Evolutionary conservation across 495 filamentous ascomycete species (phyloP), one percentile per base, ranked within the genome.

Genomic region (Xylaria bambusicola): DNA sequence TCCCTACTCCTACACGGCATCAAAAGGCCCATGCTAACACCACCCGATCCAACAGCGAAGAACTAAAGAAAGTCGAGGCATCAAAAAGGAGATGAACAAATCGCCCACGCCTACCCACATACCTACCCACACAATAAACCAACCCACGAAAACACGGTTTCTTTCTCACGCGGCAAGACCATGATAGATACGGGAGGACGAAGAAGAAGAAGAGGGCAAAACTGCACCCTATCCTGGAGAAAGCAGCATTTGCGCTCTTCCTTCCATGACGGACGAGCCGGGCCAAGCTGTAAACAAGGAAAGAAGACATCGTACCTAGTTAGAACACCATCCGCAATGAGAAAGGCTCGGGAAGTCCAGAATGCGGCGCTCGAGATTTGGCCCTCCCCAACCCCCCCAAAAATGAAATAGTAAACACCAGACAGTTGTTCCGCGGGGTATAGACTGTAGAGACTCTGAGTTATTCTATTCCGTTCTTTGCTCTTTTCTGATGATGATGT

Each of bases 1-100:
- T 15, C 51, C 50, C 26, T 55, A 42, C 20, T 35, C 36, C 35
- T 12, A 12, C 45, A 21, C 27, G 48, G 44, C 33, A 20, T 3
- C 27, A 36, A 50, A 27, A 38, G 17, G 5, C 21, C 40, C 24
- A 57, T 58, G 49, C 65, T 73, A 67, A 75, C 62, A 56, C 20
- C 15, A 24, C 31, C 41, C 54, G n/a, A 23, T 35, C 8, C 26
- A 58, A 62, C 68, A 98, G 93, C 79, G 93, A 96, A 76, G 94
- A 98, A 73, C 72, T 80, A 56, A 96, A 95, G 82, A 97, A 96
- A 77, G 92, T 96, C 66, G 89, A 93, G 66, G 80, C 84, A 33
- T 79, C 81, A 58, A 88, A 86, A 77, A 77, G 79, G 68, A 74
- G 79, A 71, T 81, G 64, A 73, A 48, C 4, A 23, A 15, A 46